Evolutionary conservation across 2,329 filamentous ascomycete genomes (phyloP), one percentile per base, ranked within the genome.

Genomic region (Xylariaceae sp.): DNA sequence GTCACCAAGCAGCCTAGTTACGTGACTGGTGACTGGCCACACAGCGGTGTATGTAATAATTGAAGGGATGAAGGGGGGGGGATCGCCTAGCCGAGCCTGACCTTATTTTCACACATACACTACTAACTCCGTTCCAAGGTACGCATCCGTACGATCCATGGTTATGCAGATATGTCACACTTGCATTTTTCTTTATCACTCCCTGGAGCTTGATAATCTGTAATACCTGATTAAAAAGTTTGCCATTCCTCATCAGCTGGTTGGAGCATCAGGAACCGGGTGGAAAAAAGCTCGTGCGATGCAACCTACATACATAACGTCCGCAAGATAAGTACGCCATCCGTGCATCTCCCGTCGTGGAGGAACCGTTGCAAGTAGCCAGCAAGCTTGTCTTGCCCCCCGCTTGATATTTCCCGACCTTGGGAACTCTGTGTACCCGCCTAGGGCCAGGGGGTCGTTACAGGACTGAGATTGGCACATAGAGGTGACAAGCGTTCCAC

Each of bases 401-500:
- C 20, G 10, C 21, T 47, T 32, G 50, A 53, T 40, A 41, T 44
- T 23, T 37, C 32, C 32, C 32, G 45, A 40, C 29, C 45, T 41
- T n/a, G n/a, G n/a, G n/a, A n/a, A n/a, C n/a, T n/a, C n/a, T n/a
- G n/a, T n/a, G n/a, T n/a, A n/a, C n/a, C n/a, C n/a, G n/a, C n/a
- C n/a, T n/a, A n/a, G n/a, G n/a, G n/a, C n/a, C 60, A 60, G 54
- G 60, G 60, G 57, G 19, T 47, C 51, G 60, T 62, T 57, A 62
- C 60, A 62, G 47, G 46, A 60, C 40, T 49, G 56, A 62, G 59
- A 62, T 62, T 62, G 50, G 40, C 45, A n/a, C n/a, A n/a, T n/a
- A 48, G 41, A 57, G 41, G 54, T 29, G 46, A 57, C n/a, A n/a
- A n/a, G n/a, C n/a, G n/a, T n/a, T n/a, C n/a, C n/a, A n/a, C n/a